These are phyloP conservation scores for Thuja plicata DNA, from an alignment of 83 land plant species.

Conservation along the genomic window DNA sequence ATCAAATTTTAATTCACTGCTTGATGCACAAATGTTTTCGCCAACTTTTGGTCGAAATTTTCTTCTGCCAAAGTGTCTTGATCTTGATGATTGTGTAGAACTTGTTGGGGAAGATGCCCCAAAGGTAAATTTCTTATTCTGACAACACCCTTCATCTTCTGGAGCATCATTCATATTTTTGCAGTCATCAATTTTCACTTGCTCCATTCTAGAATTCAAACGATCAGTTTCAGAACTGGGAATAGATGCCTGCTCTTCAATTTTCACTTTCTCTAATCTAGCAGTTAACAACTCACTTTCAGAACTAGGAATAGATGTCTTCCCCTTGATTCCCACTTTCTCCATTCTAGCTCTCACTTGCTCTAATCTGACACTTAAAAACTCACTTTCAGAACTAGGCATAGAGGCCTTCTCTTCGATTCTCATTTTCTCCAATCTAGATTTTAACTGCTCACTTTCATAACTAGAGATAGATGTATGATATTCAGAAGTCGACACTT, in stretches of 20 bases:
- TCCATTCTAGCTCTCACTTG: neutral
- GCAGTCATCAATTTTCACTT: constrained; percentile 24
- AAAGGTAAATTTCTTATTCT: constrained; percentile 38
- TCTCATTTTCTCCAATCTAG: neutral
- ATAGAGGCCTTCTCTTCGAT: neutral
- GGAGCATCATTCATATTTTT: constrained; percentile 14
- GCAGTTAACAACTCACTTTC: constrained; percentile 2
- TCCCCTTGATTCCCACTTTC: neutral
- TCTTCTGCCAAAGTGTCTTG: constrained; percentile 32
- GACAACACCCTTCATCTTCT: constrained; percentile 18
- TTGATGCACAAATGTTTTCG: constrained; percentile 23
- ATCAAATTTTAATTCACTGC: constrained; percentile 4
- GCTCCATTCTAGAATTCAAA: constrained; percentile 27
- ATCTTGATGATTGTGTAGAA: constrained; percentile 19
- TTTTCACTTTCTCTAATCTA: constrained; percentile 13
- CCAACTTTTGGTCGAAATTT: constrained; percentile 28
- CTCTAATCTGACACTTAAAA: too few species aligned
- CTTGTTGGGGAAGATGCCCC: constrained; percentile 36
- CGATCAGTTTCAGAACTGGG: constrained; percentile 32
- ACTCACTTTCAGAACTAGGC: neutral
- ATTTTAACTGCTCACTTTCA: neutral
- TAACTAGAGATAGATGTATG: neutral
- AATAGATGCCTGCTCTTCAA: constrained; percentile 17
- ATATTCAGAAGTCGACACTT: neutral
- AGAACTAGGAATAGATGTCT: constrained; percentile 1